Evolutionary conservation across 176 grass and related monocot species (phyloP).

Genomic region (Oropetium thomaeum): DNA sequence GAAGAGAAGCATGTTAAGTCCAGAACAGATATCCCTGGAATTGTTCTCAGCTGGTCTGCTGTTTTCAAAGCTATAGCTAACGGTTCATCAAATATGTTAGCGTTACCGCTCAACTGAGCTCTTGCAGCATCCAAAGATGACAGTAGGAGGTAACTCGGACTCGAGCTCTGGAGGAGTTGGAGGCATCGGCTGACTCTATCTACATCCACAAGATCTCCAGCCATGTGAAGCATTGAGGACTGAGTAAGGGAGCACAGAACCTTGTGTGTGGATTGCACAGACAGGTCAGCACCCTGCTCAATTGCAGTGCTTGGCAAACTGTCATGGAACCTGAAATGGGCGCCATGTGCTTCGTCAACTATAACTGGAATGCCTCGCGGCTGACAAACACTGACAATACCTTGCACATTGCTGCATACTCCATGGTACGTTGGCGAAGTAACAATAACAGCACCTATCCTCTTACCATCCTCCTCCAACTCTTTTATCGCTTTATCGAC

Average conservation of each 20-base stretch:
- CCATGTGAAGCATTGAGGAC: conserved; percentile 85
- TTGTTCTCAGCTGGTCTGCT: conserved; percentile 37
- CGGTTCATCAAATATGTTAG: conserved; percentile 46
- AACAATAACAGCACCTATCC: conserved; percentile 67
- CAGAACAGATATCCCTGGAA: conserved; percentile 66
- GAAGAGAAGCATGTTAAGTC: conserved; percentile 54
- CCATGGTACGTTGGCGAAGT: conserved; percentile 91
- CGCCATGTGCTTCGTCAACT: conserved; percentile 82
- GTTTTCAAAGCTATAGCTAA: conserved; percentile 52
- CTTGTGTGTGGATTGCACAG: conserved; percentile 92
- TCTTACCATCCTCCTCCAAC: conserved; percentile 42
- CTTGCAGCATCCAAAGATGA: conserved; percentile 87
- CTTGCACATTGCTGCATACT: conserved; percentile 73
- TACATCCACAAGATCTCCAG: conserved; percentile 52
- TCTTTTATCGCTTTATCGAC: conserved; percentile 58
- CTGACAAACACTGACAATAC: conserved; percentile 53
- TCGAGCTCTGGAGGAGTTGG: conserved; percentile 79
- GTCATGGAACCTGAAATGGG: conserved; percentile 68
- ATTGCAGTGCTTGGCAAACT: conserved; percentile 63
- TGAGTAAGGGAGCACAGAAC: conserved; percentile 88
- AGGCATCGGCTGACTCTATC: conserved; percentile 71
- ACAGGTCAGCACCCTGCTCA: conserved; percentile 75
- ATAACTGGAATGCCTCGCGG: conserved; percentile 62
- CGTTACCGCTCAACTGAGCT: conserved; percentile 58
- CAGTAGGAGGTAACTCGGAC: conserved; percentile 84